Percentiles rank a stretch among this genome's conserved stretches.
Evolutionary conservation across 2,329 filamentous ascomycete species (phyloP).

Genomic region (Venturia asperata): DNA sequence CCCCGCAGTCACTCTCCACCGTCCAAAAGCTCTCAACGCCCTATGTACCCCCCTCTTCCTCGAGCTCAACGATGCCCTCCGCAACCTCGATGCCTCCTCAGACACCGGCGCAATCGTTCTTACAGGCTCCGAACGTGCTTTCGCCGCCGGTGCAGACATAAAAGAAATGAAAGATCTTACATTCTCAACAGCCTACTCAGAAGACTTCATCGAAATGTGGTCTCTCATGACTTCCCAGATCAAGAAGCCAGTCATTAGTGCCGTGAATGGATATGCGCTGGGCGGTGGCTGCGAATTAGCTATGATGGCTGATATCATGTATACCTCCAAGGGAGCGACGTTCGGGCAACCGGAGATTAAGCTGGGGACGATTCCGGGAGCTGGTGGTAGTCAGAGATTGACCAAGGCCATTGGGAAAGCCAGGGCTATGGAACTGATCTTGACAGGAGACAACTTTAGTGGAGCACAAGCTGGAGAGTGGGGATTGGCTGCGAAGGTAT

Average conservation of each 20-base stretch:
- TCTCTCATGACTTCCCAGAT: slow-evolving; percentile 74
- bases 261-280: slow-evolving; percentile 88
- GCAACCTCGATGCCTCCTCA: slow-evolving; percentile 60
- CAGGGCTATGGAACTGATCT: slow-evolving; percentile 83
- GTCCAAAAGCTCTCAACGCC: slow-evolving; percentile 92
- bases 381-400: slow-evolving; percentile 67
- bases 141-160: slow-evolving; percentile 94
- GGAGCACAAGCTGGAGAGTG: slow-evolving; percentile 81
- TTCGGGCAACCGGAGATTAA: slow-evolving; percentile 98
- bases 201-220: slow-evolving; percentile 93
- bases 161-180: slow-evolving; percentile 96
- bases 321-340: slow-evolving; percentile 76
- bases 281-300: slow-evolving; percentile 95
- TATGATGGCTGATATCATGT: slow-evolving; percentile 95
- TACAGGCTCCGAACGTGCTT: slow-evolving; percentile 83
- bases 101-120: slow-evolving; percentile 71
- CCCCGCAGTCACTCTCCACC: slow-evolving; percentile 73
- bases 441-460: slow-evolving; percentile 77
- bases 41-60: slow-evolving; percentile 83
- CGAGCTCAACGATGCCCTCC: slow-evolving; percentile 77
- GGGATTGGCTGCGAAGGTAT: slow-evolving; percentile 80
- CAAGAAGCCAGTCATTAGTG: slow-evolving; percentile 90
- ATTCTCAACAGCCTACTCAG: slow-evolving; percentile 80
- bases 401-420: slow-evolving; percentile 57
- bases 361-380: slow-evolving; percentile 84